Conservation (phyloP, 2,329 filamentous ascomycete genomes). For the Salinomyces thailandicus region DNA sequence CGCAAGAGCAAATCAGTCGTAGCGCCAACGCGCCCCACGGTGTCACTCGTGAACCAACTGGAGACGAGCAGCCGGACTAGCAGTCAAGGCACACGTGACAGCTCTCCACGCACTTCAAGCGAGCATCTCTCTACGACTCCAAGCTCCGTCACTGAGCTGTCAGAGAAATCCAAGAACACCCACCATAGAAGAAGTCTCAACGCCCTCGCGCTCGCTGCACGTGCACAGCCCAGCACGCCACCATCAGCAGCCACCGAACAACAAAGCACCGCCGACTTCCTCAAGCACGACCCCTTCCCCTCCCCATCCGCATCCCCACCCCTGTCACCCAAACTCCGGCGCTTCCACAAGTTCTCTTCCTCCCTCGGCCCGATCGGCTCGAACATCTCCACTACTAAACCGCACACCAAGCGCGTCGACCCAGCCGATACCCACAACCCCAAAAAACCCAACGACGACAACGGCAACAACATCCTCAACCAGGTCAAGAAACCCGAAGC, state of each 20-base stretch:
- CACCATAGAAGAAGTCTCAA: constrained; percentile 4
- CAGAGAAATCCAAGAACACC: constrained; percentile 1
- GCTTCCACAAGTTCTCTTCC: constrained; percentile 14
- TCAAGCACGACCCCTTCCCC: background rate
- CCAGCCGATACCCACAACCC: too few relatives aligned
- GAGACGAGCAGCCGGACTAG: constrained; percentile 7
- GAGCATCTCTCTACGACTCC: constrained; percentile 13
- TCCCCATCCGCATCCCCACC: background rate
- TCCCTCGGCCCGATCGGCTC: constrained; percentile 14
- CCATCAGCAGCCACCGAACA: too few relatives aligned
- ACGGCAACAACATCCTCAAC: constrained; percentile 4
- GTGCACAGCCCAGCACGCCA: background rate
- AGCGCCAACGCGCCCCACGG: constrained; percentile 1
- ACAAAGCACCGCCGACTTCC: constrained; percentile 1
- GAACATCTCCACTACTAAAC: too few relatives aligned
- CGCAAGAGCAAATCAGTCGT: constrained; percentile 3
- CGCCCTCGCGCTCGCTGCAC: background rate
- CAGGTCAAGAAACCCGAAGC: constrained; percentile 7
- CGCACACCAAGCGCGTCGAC: background rate
- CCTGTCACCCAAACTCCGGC: constrained; percentile 1
- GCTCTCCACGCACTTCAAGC: constrained; percentile 7
- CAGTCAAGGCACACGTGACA: constrained; percentile 9
- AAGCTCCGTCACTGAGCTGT: constrained; percentile 12
- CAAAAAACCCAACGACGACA: too few relatives aligned
- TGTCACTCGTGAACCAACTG: constrained; percentile 2